phyloP scores from a whole-genome alignment of 164 flowering plant genomes.

The Piper longum region DNA sequence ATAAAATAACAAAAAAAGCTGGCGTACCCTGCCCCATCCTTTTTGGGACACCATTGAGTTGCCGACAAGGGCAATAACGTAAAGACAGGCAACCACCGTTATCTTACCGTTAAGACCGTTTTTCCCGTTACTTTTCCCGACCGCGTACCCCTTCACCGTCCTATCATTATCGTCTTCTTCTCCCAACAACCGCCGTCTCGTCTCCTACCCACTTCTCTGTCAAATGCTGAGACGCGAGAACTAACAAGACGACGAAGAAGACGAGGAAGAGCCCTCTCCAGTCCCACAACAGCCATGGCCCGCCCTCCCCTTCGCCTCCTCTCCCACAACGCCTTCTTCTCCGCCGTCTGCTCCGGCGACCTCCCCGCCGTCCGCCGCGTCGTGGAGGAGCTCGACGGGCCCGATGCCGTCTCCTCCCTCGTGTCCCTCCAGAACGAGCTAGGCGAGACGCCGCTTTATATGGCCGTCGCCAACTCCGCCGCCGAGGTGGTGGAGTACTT shows the following conservation, averaged over 20 bases:
- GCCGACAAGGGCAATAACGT: no score
- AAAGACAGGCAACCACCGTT: no score
- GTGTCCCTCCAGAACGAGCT: slow-evolving; percentile 58
- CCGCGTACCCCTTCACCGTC: neutral
- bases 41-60: no score
- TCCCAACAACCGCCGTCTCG: neutral
- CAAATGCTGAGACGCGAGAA: neutral
- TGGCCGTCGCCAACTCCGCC: slow-evolving; percentile 62
- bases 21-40: no score
- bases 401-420: slow-evolving; percentile 23
- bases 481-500: slow-evolving; percentile 39
- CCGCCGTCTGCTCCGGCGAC: slow-evolving; percentile 59
- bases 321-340: slow-evolving; percentile 58
- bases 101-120: no score
- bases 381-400: slow-evolving; percentile 16
- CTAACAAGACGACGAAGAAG: neutral
- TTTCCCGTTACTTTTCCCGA: no score
- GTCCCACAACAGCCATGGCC: slow-evolving; percentile 22
- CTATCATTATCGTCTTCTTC: neutral
- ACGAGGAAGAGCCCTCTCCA: neutral
- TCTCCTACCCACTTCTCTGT: neutral
- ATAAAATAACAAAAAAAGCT: no score
- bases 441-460: slow-evolving; percentile 63
- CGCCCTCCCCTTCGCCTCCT: slow-evolving; percentile 42
- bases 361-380: slow-evolving; percentile 26